These are phyloP conservation scores for Xylariaceae sp. DNA, from an alignment of 2,329 filamentous ascomycete genomes.

Conservation along the genomic window DNA sequence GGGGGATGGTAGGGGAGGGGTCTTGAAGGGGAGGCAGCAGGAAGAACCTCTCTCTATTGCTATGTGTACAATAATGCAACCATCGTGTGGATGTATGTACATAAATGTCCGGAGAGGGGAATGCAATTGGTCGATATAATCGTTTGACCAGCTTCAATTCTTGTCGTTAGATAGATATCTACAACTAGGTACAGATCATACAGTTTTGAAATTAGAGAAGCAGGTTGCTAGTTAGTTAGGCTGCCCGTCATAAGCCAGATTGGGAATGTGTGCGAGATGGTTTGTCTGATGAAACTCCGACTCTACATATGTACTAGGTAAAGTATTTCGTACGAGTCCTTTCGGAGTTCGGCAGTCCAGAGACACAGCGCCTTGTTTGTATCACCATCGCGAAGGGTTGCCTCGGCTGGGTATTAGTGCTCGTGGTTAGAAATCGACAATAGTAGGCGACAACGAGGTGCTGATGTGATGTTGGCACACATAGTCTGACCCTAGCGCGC, in stretches of 20 bases:
- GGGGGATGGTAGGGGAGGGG: no score
- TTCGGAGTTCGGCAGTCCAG: slow-evolving; percentile 10
- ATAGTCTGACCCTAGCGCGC: not conserved
- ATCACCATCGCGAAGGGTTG: slow-evolving; percentile 17
- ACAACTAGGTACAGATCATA: no score
- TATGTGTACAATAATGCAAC: not conserved
- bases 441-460: not conserved
- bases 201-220: not conserved
- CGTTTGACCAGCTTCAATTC: not conserved
- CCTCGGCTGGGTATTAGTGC: slow-evolving; percentile 15
- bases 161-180: not conserved
- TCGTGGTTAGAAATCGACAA: slow-evolving; percentile 17
- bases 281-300: no score
- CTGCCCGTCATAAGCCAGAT: not conserved
- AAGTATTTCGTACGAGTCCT: slow-evolving; percentile 2
- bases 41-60: not conserved
- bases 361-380: slow-evolving; percentile 13
- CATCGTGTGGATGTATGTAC: not conserved
- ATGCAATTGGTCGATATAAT: not conserved
- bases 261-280: not conserved
- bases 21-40: not conserved
- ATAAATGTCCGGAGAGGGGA: not conserved
- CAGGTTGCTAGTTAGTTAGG: not conserved
- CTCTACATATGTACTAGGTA: no score
- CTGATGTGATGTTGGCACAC: not conserved